Evolutionary conservation across 345 rosid species (phyloP), one percentile per base, ranked within the genome.

Genomic region (Kandelia obovata): DNA sequence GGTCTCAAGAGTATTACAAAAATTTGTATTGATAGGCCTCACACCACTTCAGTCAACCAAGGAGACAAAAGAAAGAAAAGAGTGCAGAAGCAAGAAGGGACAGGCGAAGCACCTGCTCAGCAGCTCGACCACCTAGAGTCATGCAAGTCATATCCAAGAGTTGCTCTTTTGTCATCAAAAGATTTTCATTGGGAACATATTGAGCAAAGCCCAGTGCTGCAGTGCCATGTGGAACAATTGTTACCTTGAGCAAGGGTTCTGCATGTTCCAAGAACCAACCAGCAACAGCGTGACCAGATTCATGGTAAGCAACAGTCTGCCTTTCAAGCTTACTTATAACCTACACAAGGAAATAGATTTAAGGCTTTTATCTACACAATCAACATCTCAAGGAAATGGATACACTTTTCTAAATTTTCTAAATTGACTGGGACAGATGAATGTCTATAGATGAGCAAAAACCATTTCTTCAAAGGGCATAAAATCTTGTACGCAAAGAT

Each of bases 251-350:
- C 75, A 92, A 83, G n/a, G 99, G 97, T 63, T 95, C 96, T 3
- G 99, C 97, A 64, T 95, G 96, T 76, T 95, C 97, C 79, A 95
- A 71, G 79, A 95, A 92, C 97, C 99, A 95, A 46, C 99, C 94
- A 57, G 91, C 71, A 67, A 95, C 96, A 59, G 96, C 99, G 52
- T 95, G 98, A 26, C 99, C 97, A 53, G 99, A 87, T 80, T 95
- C 99, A 72, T 95, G 99, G 79, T 90, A 95, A 4, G 96, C 96
- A 75, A 90, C 99, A 20, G 96, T 95, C 63, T 85, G 84, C 23
- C 98, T 87, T 73, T 95, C 97, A 59, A 87, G 79, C 78, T 87
- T 90, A 84, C 99, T 95, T 78, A 92, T 92, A 51, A 94, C 97
- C 96, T 89, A 52, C 13, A 20, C 19, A 35, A 30, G 25, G n/a